These are phyloP conservation scores for Paxillus rubicundulus DNA, from an alignment of 768 basidiomycete genomes.

Conservation along the genomic window DNA sequence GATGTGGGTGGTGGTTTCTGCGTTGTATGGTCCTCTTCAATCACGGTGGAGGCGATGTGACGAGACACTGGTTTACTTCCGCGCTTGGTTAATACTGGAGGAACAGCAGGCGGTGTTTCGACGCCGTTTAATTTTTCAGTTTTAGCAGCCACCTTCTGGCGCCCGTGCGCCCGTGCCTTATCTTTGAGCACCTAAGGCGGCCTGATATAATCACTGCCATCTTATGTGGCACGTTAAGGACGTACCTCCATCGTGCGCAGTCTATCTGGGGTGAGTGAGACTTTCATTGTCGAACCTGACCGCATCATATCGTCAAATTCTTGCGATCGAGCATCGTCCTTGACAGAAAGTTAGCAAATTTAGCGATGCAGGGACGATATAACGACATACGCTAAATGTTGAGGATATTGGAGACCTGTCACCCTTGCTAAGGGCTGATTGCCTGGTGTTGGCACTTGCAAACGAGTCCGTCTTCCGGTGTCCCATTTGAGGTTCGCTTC, in stretches of 20 bases:
- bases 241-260: conserved; percentile 91
- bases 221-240: conserved; percentile 20
- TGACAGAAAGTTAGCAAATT: conserved; percentile 8
- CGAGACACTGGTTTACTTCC: conserved; percentile 40
- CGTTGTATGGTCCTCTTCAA: conserved; percentile 44
- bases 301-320: conserved; percentile 95
- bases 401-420: conserved; percentile 36
- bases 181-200: conserved; percentile 63
- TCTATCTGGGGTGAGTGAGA: conserved; percentile 92
- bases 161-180: conserved; percentile 43
- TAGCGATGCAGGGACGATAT: background rate
- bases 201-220: conserved; percentile 12
- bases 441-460: conserved; percentile 49
- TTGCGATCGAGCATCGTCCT: conserved; percentile 60
- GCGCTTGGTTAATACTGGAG: conserved; percentile 25
- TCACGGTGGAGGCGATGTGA: conserved; percentile 60
- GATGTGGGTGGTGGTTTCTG: conserved; percentile 36
- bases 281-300: conserved; percentile 88
- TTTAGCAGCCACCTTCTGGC: conserved; percentile 21
- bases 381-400: conserved; percentile 32
- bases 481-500: conserved; percentile 43
- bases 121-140: conserved; percentile 24
- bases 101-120: conserved; percentile 11
- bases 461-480: conserved; percentile 57
- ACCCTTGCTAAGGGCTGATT: conserved; percentile 30